A percentile compares a stretch with the other conserved stretches of the same genome.
phyloP scores from a whole-genome alignment of 2,329 filamentous ascomycete species.

The Talaromyces rugulosus region DNA sequence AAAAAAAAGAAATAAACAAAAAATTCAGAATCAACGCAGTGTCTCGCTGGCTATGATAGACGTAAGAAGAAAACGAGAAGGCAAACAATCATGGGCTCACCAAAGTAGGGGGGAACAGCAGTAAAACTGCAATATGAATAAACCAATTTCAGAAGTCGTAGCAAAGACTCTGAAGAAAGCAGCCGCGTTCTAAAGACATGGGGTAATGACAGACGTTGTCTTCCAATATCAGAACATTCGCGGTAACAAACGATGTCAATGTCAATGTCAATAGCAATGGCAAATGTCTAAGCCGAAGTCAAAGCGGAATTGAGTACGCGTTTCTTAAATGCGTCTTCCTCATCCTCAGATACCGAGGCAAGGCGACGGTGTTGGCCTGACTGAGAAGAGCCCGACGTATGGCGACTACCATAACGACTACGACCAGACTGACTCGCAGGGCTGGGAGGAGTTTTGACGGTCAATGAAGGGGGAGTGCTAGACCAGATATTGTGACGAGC shows the following conservation, averaged over 20 bases:
- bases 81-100: background rate
- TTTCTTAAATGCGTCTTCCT: slow-evolving; percentile 9
- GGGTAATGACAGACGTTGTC: background rate
- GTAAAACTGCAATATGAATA: background rate
- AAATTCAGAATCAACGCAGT: background rate
- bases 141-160: background rate
- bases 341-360: slow-evolving; percentile 9
- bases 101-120: background rate
- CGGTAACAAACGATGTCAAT: background rate
- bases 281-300: background rate
- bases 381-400: slow-evolving; percentile 1
- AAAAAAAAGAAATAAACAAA: background rate
- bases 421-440: background rate
- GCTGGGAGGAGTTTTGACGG: background rate
- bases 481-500: slow-evolving; percentile 9
- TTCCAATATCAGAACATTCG: background rate
- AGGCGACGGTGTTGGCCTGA: slow-evolving; percentile 7
- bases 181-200: background rate
- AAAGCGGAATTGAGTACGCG: background rate
- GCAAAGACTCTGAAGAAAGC: background rate
- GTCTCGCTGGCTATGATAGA: background rate
- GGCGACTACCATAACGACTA: slow-evolving; percentile 2
- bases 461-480: background rate
- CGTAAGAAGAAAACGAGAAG: background rate
- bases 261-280: background rate